A percentile compares a stretch with the other conserved stretches of the same genome.
Evolutionary conservation across 2,329 filamentous ascomycete species (phyloP).

Genomic region (Ascochyta koolunga): DNA sequence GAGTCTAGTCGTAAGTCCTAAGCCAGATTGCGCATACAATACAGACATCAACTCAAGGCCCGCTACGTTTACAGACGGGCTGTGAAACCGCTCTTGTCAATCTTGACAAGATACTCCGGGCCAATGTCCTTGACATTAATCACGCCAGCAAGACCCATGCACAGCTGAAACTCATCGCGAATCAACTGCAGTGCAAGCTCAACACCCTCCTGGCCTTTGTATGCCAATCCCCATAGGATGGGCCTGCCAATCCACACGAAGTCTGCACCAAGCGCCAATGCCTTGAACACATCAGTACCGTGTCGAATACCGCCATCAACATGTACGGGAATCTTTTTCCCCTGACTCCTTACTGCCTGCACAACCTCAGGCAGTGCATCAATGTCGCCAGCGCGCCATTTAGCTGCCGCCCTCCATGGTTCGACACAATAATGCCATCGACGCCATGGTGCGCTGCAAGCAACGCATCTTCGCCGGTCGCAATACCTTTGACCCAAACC

Average conservation of each 20-base stretch:
- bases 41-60: neutral
- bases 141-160: conserved; percentile 33
- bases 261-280: conserved; percentile 85
- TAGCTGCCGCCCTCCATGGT: conserved; percentile 60
- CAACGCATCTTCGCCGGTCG: conserved; percentile 50
- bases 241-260: conserved; percentile 69
- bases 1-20: too few species aligned
- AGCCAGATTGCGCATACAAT: too few species aligned
- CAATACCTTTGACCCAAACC: conserved; percentile 53
- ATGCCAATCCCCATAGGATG: conserved; percentile 71
- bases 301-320: conserved; percentile 88
- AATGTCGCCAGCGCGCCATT: conserved; percentile 52
- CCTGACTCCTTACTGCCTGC: conserved; percentile 52
- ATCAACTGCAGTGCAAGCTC: conserved; percentile 27
- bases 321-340: conserved; percentile 67
- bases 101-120: conserved; percentile 31
- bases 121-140: conserved; percentile 29
- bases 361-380: conserved; percentile 61
- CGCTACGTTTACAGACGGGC: conserved; percentile 13
- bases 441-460: conserved; percentile 51
- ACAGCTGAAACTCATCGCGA: conserved; percentile 27
- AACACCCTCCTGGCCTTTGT: conserved; percentile 32
- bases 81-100: conserved; percentile 30
- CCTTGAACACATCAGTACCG: conserved; percentile 93
- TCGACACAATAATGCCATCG: conserved; percentile 56